Percentiles rank a stretch among this genome's conserved stretches.
Evolutionary conservation across 225 moss, liverwort and hornwort genomes (phyloP).

Genomic region (Sphagnum tenellum): DNA sequence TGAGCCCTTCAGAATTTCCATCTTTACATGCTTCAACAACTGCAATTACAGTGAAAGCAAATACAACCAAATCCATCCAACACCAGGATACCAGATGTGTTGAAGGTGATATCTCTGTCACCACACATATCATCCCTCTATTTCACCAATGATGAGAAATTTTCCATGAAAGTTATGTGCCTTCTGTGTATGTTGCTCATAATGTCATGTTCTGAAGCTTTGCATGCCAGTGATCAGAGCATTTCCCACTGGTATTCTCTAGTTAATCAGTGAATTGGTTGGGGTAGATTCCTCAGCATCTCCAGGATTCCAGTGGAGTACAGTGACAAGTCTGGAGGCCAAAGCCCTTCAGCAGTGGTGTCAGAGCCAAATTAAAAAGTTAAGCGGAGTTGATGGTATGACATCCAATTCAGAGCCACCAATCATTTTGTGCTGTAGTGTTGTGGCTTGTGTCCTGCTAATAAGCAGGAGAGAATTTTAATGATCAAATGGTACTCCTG

Average conservation of each 20-base stretch:
- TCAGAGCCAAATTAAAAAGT: slow-evolving; percentile 7
- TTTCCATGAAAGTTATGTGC: too few relatives aligned
- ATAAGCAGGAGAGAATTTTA: too few relatives aligned
- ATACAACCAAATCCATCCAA: slow-evolving; percentile 23
- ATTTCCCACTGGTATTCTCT: too few relatives aligned
- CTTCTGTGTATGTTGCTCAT: not conserved
- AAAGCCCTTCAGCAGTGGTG: slow-evolving; percentile 6
- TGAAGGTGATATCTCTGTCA: not conserved
- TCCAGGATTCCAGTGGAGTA: not conserved
- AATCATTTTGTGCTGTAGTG: too few relatives aligned
- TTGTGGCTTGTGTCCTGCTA: too few relatives aligned
- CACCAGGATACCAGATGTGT: slow-evolving; percentile 19
- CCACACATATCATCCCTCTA: not conserved
- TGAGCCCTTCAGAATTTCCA: slow-evolving; percentile 44
- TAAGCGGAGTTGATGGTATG: slow-evolving; percentile 4
- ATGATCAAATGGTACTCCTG: too few relatives aligned
- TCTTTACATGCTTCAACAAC: slow-evolving; percentile 31
- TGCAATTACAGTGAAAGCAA: slow-evolving; percentile 9
- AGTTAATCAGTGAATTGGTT: too few relatives aligned
- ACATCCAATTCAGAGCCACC: not conserved
- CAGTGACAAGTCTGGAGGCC: not conserved
- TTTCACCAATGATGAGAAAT: too few relatives aligned
- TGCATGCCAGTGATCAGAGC: too few relatives aligned
- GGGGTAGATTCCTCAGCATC: not conserved
- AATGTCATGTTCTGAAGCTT: not conserved